phyloP scores from a whole-genome alignment of 768 basidiomycete genomes.

The Boletus vermiculosoides region DNA sequence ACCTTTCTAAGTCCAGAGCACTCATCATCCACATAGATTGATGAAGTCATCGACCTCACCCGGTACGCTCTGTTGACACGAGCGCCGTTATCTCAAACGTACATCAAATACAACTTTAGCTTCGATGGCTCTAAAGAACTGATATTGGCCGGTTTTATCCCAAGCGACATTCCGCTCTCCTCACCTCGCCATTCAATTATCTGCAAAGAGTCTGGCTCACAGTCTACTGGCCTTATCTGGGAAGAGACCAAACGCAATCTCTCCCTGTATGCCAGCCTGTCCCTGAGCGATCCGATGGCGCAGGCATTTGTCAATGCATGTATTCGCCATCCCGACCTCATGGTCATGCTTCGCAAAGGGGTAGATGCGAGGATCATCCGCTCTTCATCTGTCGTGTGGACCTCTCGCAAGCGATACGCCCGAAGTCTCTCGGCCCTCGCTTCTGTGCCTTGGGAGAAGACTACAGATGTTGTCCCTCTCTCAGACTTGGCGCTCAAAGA shows the following conservation, averaged over 20 bases:
- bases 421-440: constrained; percentile 26
- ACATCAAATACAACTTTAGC: constrained; percentile 22
- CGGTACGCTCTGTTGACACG: constrained; percentile 27
- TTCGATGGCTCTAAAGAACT: constrained; percentile 27
- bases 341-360: constrained; percentile 34
- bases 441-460: constrained; percentile 25
- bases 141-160: constrained; percentile 33
- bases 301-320: constrained; percentile 33
- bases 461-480: constrained; percentile 14
- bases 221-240: constrained; percentile 15
- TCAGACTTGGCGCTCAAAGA: constrained; percentile 26
- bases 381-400: constrained; percentile 28
- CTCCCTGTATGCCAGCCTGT: constrained; percentile 26
- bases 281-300: constrained; percentile 29
- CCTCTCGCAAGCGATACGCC: constrained; percentile 28
- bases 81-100: constrained; percentile 15
- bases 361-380: constrained; percentile 25
- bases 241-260: constrained; percentile 31
- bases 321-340: constrained; percentile 31
- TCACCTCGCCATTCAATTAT: constrained; percentile 24
- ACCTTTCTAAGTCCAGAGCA: background rate
- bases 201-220: constrained; percentile 13
- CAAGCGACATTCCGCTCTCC: constrained; percentile 22
- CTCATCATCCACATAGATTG: constrained; percentile 22
- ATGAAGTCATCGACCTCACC: constrained; percentile 32